Evolutionary conservation across 495 filamentous ascomycete species (phyloP).

Genomic region (Penicillium argentinense): DNA sequence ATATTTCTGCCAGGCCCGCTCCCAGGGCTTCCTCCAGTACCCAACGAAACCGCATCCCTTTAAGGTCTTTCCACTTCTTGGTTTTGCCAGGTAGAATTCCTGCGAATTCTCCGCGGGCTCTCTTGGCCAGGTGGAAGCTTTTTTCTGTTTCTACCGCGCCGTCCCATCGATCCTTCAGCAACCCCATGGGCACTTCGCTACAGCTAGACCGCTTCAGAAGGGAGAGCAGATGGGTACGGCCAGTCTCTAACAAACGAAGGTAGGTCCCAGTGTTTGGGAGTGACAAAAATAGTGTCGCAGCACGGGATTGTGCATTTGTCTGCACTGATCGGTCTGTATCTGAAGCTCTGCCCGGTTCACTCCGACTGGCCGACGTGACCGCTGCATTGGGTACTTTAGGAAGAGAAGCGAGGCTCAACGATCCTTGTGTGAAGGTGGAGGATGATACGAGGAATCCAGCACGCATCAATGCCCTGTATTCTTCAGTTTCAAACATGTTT

Average conservation of each 20-base stretch:
- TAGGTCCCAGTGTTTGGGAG: conserved; percentile 74
- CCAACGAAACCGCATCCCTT: conserved; percentile 77
- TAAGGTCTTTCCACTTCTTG: conserved; percentile 79
- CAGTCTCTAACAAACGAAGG: conserved; percentile 65
- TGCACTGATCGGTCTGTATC: conserved; percentile 20
- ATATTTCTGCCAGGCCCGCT: conserved; percentile 75
- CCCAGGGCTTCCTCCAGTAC: conserved; percentile 76
- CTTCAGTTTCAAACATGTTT: conserved; percentile 47
- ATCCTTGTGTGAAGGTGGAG: conserved; percentile 42
- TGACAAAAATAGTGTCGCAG: conserved; percentile 57
- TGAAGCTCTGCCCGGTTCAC: conserved; percentile 7
- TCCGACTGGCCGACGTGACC: conserved; percentile 57
- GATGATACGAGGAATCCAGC: conserved; percentile 71
- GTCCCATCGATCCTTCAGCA: conserved; percentile 78
- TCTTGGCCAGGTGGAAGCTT: conserved; percentile 57
- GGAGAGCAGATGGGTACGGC: conserved; percentile 64
- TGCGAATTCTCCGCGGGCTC: conserved; percentile 63
- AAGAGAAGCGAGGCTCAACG: conserved; percentile 51
- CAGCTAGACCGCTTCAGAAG: conserved; percentile 64
- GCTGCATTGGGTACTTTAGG: conserved; percentile 48
- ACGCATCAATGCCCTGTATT: conserved; percentile 59
- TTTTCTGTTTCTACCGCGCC: conserved; percentile 65
- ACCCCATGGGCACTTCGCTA: conserved; percentile 62
- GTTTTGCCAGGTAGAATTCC: conserved; percentile 72
- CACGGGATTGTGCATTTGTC: conserved; percentile 29